Evolutionary conservation across 345 rosid genomes (phyloP).

Genomic region (Populus tremula): DNA sequence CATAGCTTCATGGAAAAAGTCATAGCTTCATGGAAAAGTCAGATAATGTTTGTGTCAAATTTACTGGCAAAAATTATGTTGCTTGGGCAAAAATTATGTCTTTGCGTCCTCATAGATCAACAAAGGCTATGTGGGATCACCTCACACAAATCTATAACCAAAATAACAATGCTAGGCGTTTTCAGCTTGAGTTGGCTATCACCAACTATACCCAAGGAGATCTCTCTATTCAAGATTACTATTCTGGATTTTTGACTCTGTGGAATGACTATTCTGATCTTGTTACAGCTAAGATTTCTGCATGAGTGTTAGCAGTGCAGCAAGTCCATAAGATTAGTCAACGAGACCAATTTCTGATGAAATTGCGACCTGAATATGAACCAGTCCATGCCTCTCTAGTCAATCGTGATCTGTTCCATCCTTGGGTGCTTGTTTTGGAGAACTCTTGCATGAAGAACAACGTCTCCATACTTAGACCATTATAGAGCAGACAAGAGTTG

Average conservation of each 20-base stretch:
- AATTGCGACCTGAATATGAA: background rate
- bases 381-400: background rate
- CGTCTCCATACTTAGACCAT: background rate
- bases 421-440: background rate
- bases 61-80: background rate
- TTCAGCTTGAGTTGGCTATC: background rate
- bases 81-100: background rate
- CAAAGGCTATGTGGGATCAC: background rate
- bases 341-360: background rate
- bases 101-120: background rate
- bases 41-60: background rate
- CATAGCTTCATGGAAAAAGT: background rate
- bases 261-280: background rate
- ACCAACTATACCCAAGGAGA: background rate
- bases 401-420: background rate
- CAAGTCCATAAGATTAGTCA: background rate
- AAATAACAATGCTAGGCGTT: background rate
- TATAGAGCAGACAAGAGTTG: background rate
- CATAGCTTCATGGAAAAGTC: background rate
- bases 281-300: background rate
- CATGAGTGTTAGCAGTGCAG: background rate
- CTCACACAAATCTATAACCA: background rate
- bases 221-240: background rate
- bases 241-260: background rate
- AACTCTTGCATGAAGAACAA: background rate